Conservation (phyloP, 2,329 filamentous ascomycete genomes). For the Botrytis cinerea region DNA sequence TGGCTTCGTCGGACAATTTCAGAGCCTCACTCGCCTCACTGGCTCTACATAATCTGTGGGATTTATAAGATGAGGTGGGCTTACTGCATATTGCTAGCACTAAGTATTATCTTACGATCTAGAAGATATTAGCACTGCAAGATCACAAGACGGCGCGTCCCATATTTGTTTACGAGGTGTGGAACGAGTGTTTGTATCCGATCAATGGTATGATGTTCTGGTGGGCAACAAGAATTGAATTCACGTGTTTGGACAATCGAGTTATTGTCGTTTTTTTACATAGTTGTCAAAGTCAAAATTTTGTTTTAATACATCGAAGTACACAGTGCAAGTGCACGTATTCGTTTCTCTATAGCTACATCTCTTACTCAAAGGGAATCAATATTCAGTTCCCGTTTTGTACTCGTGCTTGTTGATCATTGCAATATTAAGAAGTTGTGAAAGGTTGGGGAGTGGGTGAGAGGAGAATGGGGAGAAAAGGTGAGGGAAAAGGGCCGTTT, state of each 20-base stretch:
- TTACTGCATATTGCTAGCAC: background rate
- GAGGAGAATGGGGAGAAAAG: background rate
- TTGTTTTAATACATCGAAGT: background rate
- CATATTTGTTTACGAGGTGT: constrained; percentile 3
- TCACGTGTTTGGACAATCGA: background rate
- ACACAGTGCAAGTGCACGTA: background rate
- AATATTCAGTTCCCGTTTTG: background rate
- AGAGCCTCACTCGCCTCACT: background rate
- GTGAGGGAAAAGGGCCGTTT: constrained; percentile 8
- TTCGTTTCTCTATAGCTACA: no score
- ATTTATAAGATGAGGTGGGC: background rate
- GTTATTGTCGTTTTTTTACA: background rate
- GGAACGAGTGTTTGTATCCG: background rate
- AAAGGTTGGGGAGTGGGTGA: background rate
- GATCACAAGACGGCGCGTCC: background rate
- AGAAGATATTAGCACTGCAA: background rate
- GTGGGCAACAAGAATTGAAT: background rate
- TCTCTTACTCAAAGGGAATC: background rate
- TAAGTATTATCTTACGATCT: background rate
- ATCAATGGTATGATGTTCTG: background rate
- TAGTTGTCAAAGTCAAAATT: background rate
- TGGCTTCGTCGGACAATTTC: background rate
- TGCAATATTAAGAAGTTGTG: background rate
- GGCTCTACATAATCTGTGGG: background rate
- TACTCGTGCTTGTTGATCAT: background rate